Percentiles rank a stretch among this genome's conserved stretches.
These are phyloP conservation scores for Neopestalotiopsis sp. DNA, from an alignment of 2,329 filamentous ascomycete genomes.

Conservation along the genomic window DNA sequence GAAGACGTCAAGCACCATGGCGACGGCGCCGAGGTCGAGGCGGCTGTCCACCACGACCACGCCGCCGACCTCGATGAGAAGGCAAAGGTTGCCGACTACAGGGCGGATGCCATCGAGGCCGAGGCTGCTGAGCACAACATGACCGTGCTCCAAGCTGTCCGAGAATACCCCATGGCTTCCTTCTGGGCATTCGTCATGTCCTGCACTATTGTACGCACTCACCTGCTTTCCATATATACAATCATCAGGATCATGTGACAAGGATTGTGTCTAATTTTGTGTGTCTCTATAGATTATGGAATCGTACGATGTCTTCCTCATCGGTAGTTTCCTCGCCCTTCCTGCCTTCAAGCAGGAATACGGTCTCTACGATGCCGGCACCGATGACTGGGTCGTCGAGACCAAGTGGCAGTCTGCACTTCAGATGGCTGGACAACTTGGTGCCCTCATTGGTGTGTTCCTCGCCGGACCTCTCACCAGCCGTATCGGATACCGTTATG, in stretches of 20 bases:
- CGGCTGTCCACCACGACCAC: not conserved
- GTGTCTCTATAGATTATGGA: slow-evolving; percentile 64
- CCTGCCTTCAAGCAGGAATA: slow-evolving; percentile 50
- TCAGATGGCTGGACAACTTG: slow-evolving; percentile 59
- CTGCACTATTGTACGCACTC: slow-evolving; percentile 44
- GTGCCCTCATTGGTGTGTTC: slow-evolving; percentile 65
- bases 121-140: slow-evolving; percentile 49
- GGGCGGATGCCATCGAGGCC: slow-evolving; percentile 60
- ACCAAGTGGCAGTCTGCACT: slow-evolving; percentile 65
- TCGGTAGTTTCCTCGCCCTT: slow-evolving; percentile 63
- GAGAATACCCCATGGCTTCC: slow-evolving; percentile 41
- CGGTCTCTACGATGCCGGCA: slow-evolving; percentile 44
- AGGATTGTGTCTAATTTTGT: slow-evolving; percentile 24
- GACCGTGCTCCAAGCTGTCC: slow-evolving; percentile 40
- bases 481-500: slow-evolving; percentile 44
- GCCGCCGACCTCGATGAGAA: slow-evolving; percentile 40
- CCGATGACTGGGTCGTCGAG: slow-evolving; percentile 45
- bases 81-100: slow-evolving; percentile 46
- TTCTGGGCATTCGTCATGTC: slow-evolving; percentile 47
- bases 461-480: slow-evolving; percentile 66
- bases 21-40: slow-evolving; percentile 9
- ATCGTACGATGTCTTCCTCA: slow-evolving; percentile 67
- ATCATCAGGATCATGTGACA: not conserved
- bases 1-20: slow-evolving; percentile 9
- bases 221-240: slow-evolving; percentile 22